These are phyloP conservation scores for Coniochaeta pulveracea DNA, from an alignment of 2,329 filamentous ascomycete genomes.

Conservation along the genomic window DNA sequence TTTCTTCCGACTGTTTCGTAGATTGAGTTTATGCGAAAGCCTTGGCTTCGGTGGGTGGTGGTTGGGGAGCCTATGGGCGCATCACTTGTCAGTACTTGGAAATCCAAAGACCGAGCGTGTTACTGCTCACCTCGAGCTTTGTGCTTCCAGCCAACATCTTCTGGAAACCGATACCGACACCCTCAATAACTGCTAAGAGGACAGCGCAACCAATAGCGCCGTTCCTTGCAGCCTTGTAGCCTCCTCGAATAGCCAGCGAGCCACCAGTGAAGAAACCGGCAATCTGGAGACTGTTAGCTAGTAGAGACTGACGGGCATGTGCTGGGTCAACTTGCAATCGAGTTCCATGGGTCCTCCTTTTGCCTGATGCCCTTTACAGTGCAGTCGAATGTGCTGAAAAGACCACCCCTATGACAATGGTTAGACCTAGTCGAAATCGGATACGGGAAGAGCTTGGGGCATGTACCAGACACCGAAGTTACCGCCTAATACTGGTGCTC, in stretches of 20 bases:
- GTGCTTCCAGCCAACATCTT: constrained; percentile 89
- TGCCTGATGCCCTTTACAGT: constrained; percentile 86
- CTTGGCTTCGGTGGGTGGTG: constrained; percentile 5
- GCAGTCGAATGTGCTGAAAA: constrained; percentile 95
- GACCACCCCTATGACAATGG: constrained; percentile 96
- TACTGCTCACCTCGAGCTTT: constrained; percentile 56
- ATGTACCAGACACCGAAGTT: constrained; percentile 89
- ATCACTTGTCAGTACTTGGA: background rate
- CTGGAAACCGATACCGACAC: constrained; percentile 91
- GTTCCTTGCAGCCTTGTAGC: constrained; percentile 84
- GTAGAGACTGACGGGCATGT: background rate
- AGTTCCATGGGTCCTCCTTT: constrained; percentile 98
- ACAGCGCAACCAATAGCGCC: constrained; percentile 94
- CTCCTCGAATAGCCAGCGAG: constrained; percentile 81
- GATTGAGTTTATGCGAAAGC: constrained; percentile 3
- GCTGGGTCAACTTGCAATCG: constrained; percentile 52
- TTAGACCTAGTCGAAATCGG: no score
- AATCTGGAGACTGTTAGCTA: background rate
- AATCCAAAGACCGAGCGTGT: background rate
- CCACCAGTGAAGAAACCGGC: constrained; percentile 96
- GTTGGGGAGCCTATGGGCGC: constrained; percentile 2
- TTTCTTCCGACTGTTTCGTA: background rate
- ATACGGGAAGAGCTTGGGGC: no score
- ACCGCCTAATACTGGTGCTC: constrained; percentile 88
- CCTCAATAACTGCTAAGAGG: constrained; percentile 90